These are phyloP conservation scores for Phytophthora pistaciae DNA, from an alignment of 352 stramenopile genomes.

Conservation along the genomic window DNA sequence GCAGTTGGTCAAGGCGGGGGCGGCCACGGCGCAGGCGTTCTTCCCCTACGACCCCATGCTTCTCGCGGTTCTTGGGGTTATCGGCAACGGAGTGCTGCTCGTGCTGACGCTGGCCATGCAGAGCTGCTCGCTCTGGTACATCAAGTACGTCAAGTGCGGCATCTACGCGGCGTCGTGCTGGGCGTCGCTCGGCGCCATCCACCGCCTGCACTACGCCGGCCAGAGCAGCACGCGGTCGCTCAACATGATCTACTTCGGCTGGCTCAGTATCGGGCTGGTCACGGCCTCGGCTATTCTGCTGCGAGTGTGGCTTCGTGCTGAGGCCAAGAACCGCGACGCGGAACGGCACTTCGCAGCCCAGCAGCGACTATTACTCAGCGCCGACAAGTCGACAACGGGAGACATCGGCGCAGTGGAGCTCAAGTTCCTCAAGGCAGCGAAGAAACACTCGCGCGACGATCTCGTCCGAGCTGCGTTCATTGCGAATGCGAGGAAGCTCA, in stretches of 20 bases:
- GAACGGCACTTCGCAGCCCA: conserved; percentile 21
- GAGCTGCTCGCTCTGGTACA: conserved; percentile 67
- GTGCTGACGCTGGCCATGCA: conserved; percentile 46
- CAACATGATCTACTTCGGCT: conserved; percentile 70
- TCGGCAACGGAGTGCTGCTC: conserved; percentile 48
- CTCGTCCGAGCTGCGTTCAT: conserved; percentile 16
- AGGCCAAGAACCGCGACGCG: conserved; percentile 16
- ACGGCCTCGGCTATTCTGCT: conserved; percentile 31
- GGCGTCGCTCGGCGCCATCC: conserved; percentile 60
- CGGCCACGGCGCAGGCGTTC: conserved; percentile 52
- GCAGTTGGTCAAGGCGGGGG: conserved; percentile 62
- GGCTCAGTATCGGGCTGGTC: conserved; percentile 50
- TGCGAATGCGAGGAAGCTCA: conserved; percentile 18
- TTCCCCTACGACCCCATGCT: conserved; percentile 52
- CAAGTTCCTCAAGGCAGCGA: conserved; percentile 25
- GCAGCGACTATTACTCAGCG: conserved; percentile 19
- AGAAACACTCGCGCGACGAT: conserved; percentile 3
- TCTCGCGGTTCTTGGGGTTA: conserved; percentile 46
- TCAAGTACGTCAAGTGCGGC: conserved; percentile 60
- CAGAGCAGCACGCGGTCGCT: conserved; percentile 37
- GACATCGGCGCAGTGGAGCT: conserved; percentile 10
- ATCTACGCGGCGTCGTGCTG: conserved; percentile 68
- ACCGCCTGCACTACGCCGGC: conserved; percentile 37
- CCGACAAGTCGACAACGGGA: not conserved
- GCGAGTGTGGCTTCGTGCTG: conserved; percentile 20